These are phyloP conservation scores for Exophiala bonariae DNA, from an alignment of 2,329 filamentous ascomycete species.

Conservation along the genomic window DNA sequence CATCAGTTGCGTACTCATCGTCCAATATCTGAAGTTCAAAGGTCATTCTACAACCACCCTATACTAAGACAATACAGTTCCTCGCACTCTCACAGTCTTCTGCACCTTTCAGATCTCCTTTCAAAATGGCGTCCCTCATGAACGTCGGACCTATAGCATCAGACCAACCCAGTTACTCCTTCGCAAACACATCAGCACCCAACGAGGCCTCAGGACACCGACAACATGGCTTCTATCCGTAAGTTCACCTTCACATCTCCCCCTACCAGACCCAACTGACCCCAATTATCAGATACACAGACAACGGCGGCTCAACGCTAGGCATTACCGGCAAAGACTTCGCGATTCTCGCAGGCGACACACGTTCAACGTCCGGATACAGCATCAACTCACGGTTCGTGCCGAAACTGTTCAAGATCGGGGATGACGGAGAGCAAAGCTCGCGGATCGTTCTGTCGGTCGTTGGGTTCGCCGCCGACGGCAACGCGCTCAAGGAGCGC, in stretches of 20 bases:
- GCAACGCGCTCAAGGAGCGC: constrained; percentile 87
- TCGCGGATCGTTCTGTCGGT: constrained; percentile 88
- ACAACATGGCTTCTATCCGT: constrained; percentile 93
- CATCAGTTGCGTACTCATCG: constrained; percentile 10
- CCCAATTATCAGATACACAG: constrained; percentile 68
- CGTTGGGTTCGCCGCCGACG: constrained; percentile 93
- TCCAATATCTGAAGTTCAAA: not conserved
- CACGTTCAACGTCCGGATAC: constrained; percentile 91
- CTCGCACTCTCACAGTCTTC: constrained; percentile 3
- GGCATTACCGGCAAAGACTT: constrained; percentile 94
- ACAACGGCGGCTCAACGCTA: constrained; percentile 95
- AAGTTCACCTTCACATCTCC: constrained; percentile 40
- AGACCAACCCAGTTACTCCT: constrained; percentile 61
- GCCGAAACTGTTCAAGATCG: constrained; percentile 97
- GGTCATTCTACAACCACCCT: constrained; percentile 3
- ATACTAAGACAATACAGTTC: not conserved
- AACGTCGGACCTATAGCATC: constrained; percentile 48
- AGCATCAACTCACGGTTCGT: constrained; percentile 97
- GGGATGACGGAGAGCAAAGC: constrained; percentile 76
- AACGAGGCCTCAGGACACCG: constrained; percentile 49
- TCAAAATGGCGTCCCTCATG: constrained; percentile 57
- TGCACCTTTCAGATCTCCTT: constrained; percentile 4
- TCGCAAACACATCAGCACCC: constrained; percentile 51
- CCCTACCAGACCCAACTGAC: constrained; percentile 1
- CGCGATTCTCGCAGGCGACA: constrained; percentile 95